phyloP scores from a whole-genome alignment of 306 rosid genomes.

The Quillaja saponaria region DNA sequence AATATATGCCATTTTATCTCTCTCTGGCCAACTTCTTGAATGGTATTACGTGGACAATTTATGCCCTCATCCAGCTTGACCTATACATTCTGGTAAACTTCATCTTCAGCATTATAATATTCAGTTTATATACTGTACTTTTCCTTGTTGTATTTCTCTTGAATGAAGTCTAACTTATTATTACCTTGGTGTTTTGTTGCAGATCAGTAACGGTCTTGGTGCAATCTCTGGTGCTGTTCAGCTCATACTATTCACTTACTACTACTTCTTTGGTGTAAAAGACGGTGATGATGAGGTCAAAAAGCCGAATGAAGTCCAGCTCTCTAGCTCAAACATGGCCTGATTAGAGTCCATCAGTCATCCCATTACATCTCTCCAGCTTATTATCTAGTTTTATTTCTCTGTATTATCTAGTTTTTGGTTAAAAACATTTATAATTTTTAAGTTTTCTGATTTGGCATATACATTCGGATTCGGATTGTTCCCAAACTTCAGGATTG shows the following conservation, averaged over 20 bases:
- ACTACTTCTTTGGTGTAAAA: slow-evolving; percentile 21
- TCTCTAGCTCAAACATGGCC: slow-evolving; percentile 29
- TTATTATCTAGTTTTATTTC: neutral
- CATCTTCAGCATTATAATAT: neutral
- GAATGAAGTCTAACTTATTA: neutral
- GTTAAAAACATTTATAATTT: too few species aligned
- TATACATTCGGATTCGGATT: too few species aligned
- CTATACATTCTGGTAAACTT: slow-evolving; percentile 51
- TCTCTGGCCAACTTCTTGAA: slow-evolving; percentile 65
- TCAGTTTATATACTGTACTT: neutral
- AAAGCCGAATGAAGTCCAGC: slow-evolving; percentile 39
- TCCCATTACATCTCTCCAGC: neutral
- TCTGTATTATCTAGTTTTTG: neutral
- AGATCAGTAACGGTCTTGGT: slow-evolving; percentile 72
- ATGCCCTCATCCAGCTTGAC: slow-evolving; percentile 70
- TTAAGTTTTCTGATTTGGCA: too few species aligned
- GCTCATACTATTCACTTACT: slow-evolving; percentile 50
- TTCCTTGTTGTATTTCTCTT: neutral
- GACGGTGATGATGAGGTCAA: neutral
- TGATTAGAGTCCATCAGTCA: slow-evolving; percentile 9
- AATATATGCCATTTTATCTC: slow-evolving; percentile 77
- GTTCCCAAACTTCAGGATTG: too few species aligned
- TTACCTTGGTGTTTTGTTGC: slow-evolving; percentile 20
- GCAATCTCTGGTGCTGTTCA: slow-evolving; percentile 56
- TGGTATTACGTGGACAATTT: slow-evolving; percentile 71